A percentile compares a stretch with the other conserved stretches of the same genome.
These are phyloP conservation scores for Symbiodinium natans DNA, from an alignment of 73 alveolate genomes.

Conservation along the genomic window DNA sequence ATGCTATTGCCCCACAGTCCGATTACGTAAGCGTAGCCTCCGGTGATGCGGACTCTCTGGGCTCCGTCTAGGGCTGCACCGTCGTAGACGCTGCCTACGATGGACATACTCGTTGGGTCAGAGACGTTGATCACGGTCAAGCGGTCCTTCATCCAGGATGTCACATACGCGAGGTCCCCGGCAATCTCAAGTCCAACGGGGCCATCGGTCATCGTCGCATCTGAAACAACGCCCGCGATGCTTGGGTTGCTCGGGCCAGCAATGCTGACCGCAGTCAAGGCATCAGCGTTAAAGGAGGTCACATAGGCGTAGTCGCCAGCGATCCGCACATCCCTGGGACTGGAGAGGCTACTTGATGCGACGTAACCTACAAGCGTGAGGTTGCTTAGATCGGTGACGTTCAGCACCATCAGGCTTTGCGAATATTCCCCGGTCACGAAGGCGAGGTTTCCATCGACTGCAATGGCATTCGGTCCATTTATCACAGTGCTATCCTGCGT, in stretches of 20 bases:
- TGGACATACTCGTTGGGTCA: background rate
- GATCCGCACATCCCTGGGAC: background rate
- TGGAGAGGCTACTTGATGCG: background rate
- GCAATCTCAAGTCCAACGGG: background rate
- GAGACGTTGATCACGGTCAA: background rate
- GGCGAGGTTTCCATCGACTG: background rate
- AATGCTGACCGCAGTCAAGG: background rate
- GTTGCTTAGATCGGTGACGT: background rate
- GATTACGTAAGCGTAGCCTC: background rate
- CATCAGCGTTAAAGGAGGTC: background rate
- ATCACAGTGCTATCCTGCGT: background rate
- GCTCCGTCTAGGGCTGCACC: background rate
- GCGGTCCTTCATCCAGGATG: background rate
- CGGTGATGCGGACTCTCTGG: background rate
- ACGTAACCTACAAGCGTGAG: background rate
- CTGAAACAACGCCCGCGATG: background rate
- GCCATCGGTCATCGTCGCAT: background rate
- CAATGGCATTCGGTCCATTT: background rate
- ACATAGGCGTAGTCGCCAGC: background rate
- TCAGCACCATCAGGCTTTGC: background rate
- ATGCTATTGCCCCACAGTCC: background rate
- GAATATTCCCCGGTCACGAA: background rate
- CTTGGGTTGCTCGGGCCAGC: constrained; percentile 7
- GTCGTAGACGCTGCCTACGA: background rate
- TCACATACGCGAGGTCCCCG: constrained; percentile 18